Conservation (phyloP, 495 filamentous ascomycete genomes). For the Xeromyces bisporus region DNA sequence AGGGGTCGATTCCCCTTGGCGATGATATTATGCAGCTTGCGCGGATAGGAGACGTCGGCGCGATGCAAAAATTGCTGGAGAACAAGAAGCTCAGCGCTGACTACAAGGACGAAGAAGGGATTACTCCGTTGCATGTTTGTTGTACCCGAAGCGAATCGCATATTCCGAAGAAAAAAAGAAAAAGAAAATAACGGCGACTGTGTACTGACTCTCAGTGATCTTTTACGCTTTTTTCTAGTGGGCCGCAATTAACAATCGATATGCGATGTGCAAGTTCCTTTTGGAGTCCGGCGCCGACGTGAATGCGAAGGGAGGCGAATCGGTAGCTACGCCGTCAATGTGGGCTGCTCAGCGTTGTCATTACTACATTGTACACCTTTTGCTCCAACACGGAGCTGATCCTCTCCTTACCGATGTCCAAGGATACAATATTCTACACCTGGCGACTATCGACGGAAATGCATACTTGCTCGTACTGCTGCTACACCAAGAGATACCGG, state of each 20-base stretch:
- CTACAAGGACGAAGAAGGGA: slow-evolving; percentile 75
- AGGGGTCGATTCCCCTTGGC: slow-evolving; percentile 39
- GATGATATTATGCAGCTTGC: slow-evolving; percentile 95
- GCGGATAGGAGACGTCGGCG: slow-evolving; percentile 65
- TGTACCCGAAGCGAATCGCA: slow-evolving; percentile 9
- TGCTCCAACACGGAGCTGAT: slow-evolving; percentile 78
- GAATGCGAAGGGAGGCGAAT: slow-evolving; percentile 89
- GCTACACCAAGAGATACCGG: slow-evolving; percentile 81
- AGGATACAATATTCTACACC: slow-evolving; percentile 92
- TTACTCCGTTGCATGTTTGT: slow-evolving; percentile 90
- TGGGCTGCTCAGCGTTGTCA: slow-evolving; percentile 93
- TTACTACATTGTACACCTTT: slow-evolving; percentile 66
- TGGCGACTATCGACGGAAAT: slow-evolving; percentile 93
- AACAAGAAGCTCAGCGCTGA: slow-evolving; percentile 61
- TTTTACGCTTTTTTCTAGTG: slow-evolving; percentile 45
- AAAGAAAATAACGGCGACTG: too few species aligned
- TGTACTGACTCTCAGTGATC: slow-evolving; percentile 3
- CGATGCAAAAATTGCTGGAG: slow-evolving; percentile 78
- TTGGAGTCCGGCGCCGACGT: slow-evolving; percentile 79
- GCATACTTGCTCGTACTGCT: slow-evolving; percentile 78
- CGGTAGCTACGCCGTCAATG: slow-evolving; percentile 78
- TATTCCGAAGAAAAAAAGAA: slow-evolving; percentile 4
- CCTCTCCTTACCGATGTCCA: slow-evolving; percentile 76
- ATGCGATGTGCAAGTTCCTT: slow-evolving; percentile 87
- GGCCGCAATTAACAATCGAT: slow-evolving; percentile 99